Percentiles rank a stretch among this genome's conserved stretches.
Evolutionary conservation across 176 grass and related monocot species (phyloP).

Genomic region (Aegilops umbellulata): DNA sequence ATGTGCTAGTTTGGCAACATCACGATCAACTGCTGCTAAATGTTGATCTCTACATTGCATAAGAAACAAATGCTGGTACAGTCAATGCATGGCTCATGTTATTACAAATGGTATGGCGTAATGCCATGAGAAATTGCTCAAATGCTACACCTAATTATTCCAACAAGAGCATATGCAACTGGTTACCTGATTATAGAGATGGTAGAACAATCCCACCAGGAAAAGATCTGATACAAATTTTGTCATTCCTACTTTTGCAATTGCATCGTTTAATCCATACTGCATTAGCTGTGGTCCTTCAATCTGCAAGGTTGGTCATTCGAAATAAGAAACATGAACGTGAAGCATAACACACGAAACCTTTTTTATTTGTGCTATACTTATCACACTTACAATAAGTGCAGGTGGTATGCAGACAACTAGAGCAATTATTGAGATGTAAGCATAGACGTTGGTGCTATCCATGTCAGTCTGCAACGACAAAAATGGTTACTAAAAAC

Average conservation of each 20-base stretch:
- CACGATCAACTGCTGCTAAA: slow-evolving; percentile 17
- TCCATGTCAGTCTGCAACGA: slow-evolving; percentile 96
- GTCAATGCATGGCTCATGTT: neutral
- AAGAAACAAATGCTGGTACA: neutral
- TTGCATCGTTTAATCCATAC: slow-evolving; percentile 76
- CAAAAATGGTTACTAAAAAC: neutral
- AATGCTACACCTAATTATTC: neutral
- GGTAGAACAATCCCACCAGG: slow-evolving; percentile 97
- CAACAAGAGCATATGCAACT: neutral
- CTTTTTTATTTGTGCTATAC: slow-evolving; percentile 3
- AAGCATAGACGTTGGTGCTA: slow-evolving; percentile 97
- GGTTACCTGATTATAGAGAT: slow-evolving; percentile 98
- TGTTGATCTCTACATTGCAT: slow-evolving; percentile 1
- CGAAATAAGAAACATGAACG: neutral
- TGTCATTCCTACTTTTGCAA: slow-evolving; percentile 81
- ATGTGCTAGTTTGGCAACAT: neutral
- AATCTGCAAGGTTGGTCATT: slow-evolving; percentile 46
- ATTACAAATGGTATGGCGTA: neutral
- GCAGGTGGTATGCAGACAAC: slow-evolving; percentile 95
- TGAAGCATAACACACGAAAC: neutral
- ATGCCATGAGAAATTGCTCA: neutral
- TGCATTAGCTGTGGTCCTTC: slow-evolving; percentile 87
- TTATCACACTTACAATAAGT: slow-evolving; percentile 64
- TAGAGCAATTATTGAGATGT: slow-evolving; percentile 94
- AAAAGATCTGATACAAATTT: slow-evolving; percentile 83